These are phyloP conservation scores for Moniliophthora roreri DNA, from an alignment of 1,284 basidiomycete species.

Conservation along the genomic window DNA sequence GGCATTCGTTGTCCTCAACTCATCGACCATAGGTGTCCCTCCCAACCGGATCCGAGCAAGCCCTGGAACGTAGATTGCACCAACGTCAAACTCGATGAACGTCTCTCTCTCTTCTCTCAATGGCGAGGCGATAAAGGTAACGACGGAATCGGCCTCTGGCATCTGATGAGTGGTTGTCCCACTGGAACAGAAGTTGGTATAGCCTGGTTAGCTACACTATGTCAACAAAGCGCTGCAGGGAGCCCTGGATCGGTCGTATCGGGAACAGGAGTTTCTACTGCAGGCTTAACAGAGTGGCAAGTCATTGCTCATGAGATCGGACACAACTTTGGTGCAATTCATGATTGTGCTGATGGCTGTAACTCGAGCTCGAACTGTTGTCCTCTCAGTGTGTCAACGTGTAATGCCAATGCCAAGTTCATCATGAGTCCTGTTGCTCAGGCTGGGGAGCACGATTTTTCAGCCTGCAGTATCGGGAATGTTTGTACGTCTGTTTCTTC, in stretches of 20 bases:
- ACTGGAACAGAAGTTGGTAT: conserved; percentile 87
- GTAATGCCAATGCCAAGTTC: conserved; percentile 67
- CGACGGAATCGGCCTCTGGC: conserved; percentile 86
- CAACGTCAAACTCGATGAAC: conserved; percentile 51
- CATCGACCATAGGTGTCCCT: conserved; percentile 49
- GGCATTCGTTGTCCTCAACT: not conserved
- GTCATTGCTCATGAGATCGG: conserved; percentile 90
- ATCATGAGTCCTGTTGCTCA: conserved; percentile 85
- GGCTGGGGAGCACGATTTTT: conserved; percentile 65
- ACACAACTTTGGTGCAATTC: conserved; percentile 87
- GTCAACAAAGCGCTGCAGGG: conserved; percentile 54
- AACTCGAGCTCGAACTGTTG: conserved; percentile 64
- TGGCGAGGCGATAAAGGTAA: conserved; percentile 77
- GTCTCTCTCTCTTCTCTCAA: conserved; percentile 79
- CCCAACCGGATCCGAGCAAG: conserved; percentile 40
- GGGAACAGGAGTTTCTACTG: conserved; percentile 84
- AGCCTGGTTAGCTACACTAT: conserved; percentile 84
- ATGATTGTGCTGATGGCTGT: conserved; percentile 62
- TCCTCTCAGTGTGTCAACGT: conserved; percentile 60
- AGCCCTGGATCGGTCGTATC: conserved; percentile 58
- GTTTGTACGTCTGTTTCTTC: conserved; percentile 60
- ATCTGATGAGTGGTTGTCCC: conserved; percentile 88
- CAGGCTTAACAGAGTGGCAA: conserved; percentile 75
- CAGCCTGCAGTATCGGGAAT: conserved; percentile 82
- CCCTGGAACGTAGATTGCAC: conserved; percentile 66